These are phyloP conservation scores for Beta lomatogona DNA, from an alignment of 179 eudicot genomes.

Conservation along the genomic window DNA sequence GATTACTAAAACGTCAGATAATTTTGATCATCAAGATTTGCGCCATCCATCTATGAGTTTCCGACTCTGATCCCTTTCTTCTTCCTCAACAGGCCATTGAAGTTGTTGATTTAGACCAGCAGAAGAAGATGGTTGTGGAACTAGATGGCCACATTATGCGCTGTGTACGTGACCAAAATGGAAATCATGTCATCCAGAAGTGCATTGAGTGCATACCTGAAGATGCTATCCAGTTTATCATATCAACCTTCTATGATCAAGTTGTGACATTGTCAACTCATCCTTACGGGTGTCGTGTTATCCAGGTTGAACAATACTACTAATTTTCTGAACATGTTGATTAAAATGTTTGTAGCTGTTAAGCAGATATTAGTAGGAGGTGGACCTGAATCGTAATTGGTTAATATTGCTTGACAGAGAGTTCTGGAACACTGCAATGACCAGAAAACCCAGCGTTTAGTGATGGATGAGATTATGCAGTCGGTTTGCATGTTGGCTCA, in stretches of 20 bases:
- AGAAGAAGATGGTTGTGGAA: slow-evolving; percentile 94
- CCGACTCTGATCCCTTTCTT: slow-evolving; percentile 9
- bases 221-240: slow-evolving; percentile 83
- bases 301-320: slow-evolving; percentile 60
- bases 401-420: slow-evolving; percentile 51
- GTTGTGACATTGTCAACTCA: slow-evolving; percentile 92
- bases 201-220: slow-evolving; percentile 98
- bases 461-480: slow-evolving; percentile 86
- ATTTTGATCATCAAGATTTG: neutral
- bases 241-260: slow-evolving; percentile 87
- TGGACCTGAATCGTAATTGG: neutral
- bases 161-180: slow-evolving; percentile 99
- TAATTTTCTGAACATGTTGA: neutral
- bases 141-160: slow-evolving; percentile 97
- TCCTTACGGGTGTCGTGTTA: slow-evolving; percentile 99
- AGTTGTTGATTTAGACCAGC: slow-evolving; percentile 95
- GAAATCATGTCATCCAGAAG: slow-evolving; percentile 97
- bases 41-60: neutral
- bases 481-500: slow-evolving; percentile 76
- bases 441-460: slow-evolving; percentile 53
- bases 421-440: slow-evolving; percentile 83
- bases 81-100: slow-evolving; percentile 72
- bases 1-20: no score
- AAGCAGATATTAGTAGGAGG: slow-evolving; percentile 2
- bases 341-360: neutral